Conservation (phyloP, 345 rosid genomes). For the Rhodomyrtus tomentosa region DNA sequence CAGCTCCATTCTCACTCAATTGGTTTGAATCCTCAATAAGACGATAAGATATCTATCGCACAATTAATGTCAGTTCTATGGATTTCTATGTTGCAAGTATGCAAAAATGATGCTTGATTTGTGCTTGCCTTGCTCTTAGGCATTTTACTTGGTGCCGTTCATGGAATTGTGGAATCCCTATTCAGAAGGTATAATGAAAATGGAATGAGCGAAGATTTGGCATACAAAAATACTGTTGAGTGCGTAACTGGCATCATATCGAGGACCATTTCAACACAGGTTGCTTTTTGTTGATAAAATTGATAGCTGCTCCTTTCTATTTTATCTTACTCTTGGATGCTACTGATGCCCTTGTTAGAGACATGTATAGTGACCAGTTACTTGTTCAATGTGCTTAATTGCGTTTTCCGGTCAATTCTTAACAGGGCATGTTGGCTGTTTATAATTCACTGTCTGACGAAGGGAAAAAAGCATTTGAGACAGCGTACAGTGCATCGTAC, state of each 20-base stretch:
- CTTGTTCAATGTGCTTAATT: not conserved
- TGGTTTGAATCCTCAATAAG: not conserved
- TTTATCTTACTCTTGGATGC: not conserved
- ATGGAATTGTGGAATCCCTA: conserved; percentile 73
- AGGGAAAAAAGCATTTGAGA: conserved; percentile 64
- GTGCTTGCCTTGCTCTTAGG: conserved; percentile 23
- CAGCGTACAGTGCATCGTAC: conserved; percentile 67
- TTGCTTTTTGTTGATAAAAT: not conserved
- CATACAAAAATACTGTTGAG: conserved; percentile 89
- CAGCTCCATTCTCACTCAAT: not conserved
- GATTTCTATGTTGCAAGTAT: not conserved
- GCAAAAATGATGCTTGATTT: not conserved
- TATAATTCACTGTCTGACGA: conserved; percentile 70
- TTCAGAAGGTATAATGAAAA: conserved; percentile 73
- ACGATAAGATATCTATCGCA: not conserved
- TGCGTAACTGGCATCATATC: conserved; percentile 77
- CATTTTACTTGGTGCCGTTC: conserved; percentile 83
- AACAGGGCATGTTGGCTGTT: conserved; percentile 86
- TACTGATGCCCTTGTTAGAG: not conserved
- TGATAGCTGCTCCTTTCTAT: not conserved
- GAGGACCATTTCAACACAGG: conserved; percentile 75
- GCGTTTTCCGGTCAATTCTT: not conserved
- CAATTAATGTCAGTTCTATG: not conserved
- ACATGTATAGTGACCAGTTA: not conserved
- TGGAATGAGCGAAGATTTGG: conserved; percentile 66